Base-by-base conservation (phyloP, 805 yeast species). In the Metschnikowia lochheadii region DNA sequence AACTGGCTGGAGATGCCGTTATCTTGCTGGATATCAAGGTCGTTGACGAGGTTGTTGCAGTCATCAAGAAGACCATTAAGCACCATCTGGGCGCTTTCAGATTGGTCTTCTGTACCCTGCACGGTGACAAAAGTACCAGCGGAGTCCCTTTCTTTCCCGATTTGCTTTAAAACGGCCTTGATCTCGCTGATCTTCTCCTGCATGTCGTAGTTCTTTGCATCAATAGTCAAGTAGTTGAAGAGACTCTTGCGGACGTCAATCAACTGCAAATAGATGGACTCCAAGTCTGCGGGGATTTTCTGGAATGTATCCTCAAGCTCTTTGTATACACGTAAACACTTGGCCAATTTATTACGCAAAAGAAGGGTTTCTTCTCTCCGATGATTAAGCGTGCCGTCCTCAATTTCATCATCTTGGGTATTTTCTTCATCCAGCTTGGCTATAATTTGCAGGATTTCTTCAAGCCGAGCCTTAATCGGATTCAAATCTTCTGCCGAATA, bases 401-500 rank as follows among this genome's bases (percentile, higher is more conserved):
- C 56, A 34, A 26, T 26, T 17, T 50, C 53, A n/a, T 48, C 56
- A 10, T 57, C 56, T 8, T 46, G 51, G n/a, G 44, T 50, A 11
- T 18, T 39, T 15, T 54, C 56, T 15, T 54, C 56, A 15, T 49
- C 58, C 32, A 53, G 63, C 40, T 60, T 59, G 33, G 72, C 73
- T 33, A 90, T 82, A 51, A 89, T 89, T 17, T 67, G 70, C 44
- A 76, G 69, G 48, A 92, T 87, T 58, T 89, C 95, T 42, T 71
- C 73, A 51, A 94, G 72, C 54, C 98, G 79, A 47, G 77, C 81
- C 51, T 81, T 76, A 46, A 94, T 87, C 1, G 97, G 96, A 52
- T 75, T 72, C 56, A 90, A 77, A 65, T 94, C 99, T 58, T 86
- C 87, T 49, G 81, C 82, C 1, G 97, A 90, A 67, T 84, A 92